phyloP scores from a whole-genome alignment of 768 basidiomycete genomes.

The Cystofilobasidium capitatum region DNA sequence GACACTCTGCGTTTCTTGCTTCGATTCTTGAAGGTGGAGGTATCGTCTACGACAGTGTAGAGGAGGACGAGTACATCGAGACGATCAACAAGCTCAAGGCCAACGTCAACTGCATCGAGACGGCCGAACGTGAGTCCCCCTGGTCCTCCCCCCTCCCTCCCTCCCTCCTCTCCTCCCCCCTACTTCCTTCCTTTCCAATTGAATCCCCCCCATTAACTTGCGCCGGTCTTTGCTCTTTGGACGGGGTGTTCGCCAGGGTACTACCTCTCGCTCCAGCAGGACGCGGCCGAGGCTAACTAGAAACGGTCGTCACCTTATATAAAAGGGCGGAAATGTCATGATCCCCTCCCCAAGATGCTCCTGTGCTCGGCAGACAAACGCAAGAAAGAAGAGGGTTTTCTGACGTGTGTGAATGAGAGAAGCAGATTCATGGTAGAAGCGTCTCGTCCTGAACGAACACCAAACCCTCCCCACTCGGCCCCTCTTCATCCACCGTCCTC shows the following conservation, averaged over 20 bases:
- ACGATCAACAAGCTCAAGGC: conserved; percentile 88
- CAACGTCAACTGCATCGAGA: conserved; percentile 73
- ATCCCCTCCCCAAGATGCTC: no score
- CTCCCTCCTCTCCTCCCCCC: not conserved
- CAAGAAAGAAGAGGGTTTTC: no score
- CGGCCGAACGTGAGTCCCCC: conserved; percentile 67
- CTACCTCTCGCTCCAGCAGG: conserved; percentile 9
- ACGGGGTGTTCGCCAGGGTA: not conserved
- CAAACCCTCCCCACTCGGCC: no score
- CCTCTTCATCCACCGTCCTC: no score
- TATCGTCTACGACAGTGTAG: conserved; percentile 91
- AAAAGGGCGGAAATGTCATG: no score
- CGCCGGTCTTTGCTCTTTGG: not conserved
- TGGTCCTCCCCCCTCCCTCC: not conserved
- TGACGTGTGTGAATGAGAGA: no score
- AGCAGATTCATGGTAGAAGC: no score
- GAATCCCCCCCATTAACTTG: not conserved
- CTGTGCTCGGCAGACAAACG: no score
- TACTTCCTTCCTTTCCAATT: not conserved
- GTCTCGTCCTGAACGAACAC: no score
- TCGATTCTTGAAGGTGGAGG: conserved; percentile 57
- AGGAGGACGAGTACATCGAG: conserved; percentile 94
- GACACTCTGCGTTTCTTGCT: not conserved
- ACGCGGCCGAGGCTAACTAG: not conserved
- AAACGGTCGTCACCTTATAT: no score